phyloP scores from a whole-genome alignment of 2,329 filamentous ascomycete genomes.

The Leptographium radiaticola region DNA sequence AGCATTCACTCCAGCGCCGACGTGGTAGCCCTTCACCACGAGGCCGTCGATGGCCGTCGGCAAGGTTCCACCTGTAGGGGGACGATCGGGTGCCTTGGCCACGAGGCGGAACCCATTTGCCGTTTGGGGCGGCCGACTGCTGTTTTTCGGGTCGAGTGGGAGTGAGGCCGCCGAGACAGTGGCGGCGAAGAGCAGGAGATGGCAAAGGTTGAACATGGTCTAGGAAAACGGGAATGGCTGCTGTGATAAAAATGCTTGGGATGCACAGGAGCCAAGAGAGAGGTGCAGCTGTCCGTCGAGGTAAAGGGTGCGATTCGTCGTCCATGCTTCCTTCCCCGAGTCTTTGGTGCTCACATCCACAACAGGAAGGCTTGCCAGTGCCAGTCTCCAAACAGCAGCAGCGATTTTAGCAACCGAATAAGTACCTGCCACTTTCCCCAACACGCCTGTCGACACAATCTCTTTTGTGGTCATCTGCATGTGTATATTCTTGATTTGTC shows the following conservation, averaged over 20 bases:
- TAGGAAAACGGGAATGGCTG: background rate
- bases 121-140: background rate
- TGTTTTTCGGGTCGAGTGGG: background rate
- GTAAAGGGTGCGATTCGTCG: too few species aligned
- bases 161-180: background rate
- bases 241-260: background rate
- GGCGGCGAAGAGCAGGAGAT: background rate
- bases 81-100: slow-evolving; percentile 19
- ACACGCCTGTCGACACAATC: too few species aligned
- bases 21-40: slow-evolving; percentile 27
- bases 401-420: too few species aligned
- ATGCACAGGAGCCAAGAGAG: background rate
- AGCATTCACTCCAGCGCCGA: slow-evolving; percentile 26
- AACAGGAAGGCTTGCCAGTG: too few species aligned
- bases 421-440: too few species aligned
- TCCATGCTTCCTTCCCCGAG: too few species aligned
- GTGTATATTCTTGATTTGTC: too few species aligned
- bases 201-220: background rate
- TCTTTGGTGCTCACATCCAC: too few species aligned
- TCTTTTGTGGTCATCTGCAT: too few species aligned
- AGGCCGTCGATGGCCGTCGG: slow-evolving; percentile 25
- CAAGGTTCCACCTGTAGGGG: too few species aligned
- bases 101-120: slow-evolving; percentile 5
- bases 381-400: too few species aligned
- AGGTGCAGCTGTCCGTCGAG: too few species aligned